Evolutionary conservation across 768 basidiomycete species (phyloP).

Genomic region (Wakefieldia striispora): DNA sequence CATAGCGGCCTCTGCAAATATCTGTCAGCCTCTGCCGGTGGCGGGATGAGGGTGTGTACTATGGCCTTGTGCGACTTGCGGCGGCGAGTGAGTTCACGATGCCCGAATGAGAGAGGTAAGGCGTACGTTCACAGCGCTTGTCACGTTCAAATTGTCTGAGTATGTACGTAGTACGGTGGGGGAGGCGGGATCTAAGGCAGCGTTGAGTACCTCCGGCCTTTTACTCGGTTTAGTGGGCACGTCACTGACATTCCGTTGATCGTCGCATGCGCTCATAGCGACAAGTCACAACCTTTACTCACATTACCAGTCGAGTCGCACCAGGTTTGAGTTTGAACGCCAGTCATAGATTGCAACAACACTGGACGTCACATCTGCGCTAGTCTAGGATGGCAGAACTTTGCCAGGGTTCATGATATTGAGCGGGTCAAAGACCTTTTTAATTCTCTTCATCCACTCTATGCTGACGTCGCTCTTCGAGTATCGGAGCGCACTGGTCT

Average conservation of each 20-base stretch:
- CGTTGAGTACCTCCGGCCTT: background rate
- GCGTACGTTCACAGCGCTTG: constrained; percentile 20
- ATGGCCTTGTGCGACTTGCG: constrained; percentile 17
- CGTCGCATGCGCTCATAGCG: constrained; percentile 3
- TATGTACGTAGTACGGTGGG: background rate
- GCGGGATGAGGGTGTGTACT: background rate
- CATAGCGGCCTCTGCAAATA: constrained; percentile 21
- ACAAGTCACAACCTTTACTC: constrained; percentile 1
- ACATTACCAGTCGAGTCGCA: background rate
- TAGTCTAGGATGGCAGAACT: constrained; percentile 43
- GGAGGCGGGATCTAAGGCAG: background rate
- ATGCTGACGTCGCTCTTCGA: constrained; percentile 81
- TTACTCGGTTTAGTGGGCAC: constrained; percentile 10
- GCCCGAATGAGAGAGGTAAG: background rate
- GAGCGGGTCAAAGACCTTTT: constrained; percentile 82
- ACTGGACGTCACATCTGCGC: background rate
- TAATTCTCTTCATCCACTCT: constrained; percentile 87
- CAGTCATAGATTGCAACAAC: background rate
- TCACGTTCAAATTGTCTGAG: constrained; percentile 4
- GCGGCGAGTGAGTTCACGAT: background rate
- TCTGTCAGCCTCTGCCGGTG: background rate
- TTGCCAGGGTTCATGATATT: constrained; percentile 95
- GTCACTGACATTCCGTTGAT: constrained; percentile 5
- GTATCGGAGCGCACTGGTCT: constrained; percentile 85
- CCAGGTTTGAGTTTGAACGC: too few species aligned